Base-by-base conservation (phyloP, 805 yeast species). In the Candida pseudofarinosa region DNA sequence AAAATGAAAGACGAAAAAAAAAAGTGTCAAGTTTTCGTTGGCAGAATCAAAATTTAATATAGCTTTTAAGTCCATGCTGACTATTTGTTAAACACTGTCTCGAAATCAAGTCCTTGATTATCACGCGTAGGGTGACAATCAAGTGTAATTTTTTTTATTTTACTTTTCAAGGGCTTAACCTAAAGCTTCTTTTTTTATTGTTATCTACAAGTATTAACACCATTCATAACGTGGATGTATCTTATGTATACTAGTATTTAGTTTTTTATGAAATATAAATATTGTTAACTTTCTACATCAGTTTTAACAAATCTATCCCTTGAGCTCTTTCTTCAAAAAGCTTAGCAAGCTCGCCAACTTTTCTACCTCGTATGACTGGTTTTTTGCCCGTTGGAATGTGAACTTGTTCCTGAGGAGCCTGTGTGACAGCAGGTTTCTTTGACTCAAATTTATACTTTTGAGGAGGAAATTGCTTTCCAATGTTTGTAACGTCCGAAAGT, bases 341-440 rank as follows among this genome's bases (percentile, higher is more conserved):
- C 44, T 72, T 74, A 1, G 88, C 84, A 45, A 83, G 63, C 53
- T 77, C 81, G 10, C 80, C 77, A 1, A 83, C 88, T 58, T 77
- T 79, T 40, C 76, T 68, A 10, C 80, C 81, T 14, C 81, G 56
- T 10, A 76, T 67, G 4, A 78, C 78, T 4, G 74, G 74, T 42
- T 60, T 61, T 37, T 58, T 61, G 4, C 42, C 44, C 15, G 16
- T 40, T 38, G 14, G 35, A 1, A 31, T 39, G 20, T 34, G 37
- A n/a, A 4, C 28, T 30, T 3, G 30, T 10, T 19, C 28, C 36
- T 13, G 37, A 14, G 28, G 41, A 38, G 3, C 35, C 20, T 4
- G 5, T 30, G 14, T 19, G 31, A 23, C 28, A 39, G 14, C 19
- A 17, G 35, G 28, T 18, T 35, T 33, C 37, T 33, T 33, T 14